Percentiles rank a stretch among this genome's conserved stretches.
Conservation (phyloP, 305 asterid species). For the Rubia tinctorum region DNA sequence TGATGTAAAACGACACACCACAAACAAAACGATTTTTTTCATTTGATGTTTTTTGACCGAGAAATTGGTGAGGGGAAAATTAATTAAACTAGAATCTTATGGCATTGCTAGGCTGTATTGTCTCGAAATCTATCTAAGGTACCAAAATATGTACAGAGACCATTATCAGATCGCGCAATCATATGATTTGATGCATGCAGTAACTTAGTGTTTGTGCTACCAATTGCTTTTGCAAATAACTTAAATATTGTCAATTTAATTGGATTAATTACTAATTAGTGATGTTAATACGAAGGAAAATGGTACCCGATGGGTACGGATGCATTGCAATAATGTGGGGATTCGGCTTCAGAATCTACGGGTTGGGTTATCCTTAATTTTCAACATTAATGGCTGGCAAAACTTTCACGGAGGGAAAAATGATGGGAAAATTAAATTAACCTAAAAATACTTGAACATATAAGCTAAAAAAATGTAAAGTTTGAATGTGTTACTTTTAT, state of each 20-base stretch:
- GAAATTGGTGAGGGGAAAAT: no score
- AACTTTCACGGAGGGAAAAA: not conserved
- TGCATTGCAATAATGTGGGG: conserved; percentile 7
- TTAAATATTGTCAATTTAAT: not conserved
- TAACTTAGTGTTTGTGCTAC: no score
- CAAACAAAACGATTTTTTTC: no score
- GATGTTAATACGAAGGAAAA: not conserved
- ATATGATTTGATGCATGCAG: not conserved
- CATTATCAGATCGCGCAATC: not conserved
- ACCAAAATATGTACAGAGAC: not conserved
- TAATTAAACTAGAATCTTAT: not conserved
- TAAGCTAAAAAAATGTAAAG: no score
- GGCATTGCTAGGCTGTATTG: not conserved
- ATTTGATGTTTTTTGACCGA: no score
- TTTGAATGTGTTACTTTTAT: no score
- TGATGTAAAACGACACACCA: no score
- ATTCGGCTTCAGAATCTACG: not conserved
- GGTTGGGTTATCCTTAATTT: not conserved
- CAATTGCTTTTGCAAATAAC: not conserved
- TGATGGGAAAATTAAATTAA: not conserved
- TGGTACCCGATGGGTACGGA: not conserved
- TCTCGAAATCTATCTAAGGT: not conserved
- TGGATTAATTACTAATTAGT: not conserved
- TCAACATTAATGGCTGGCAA: conserved; percentile 9
- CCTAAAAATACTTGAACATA: no score